A percentile compares a stretch with the other conserved stretches of the same genome.
phyloP scores from a whole-genome alignment of 148 eudicot genomes.

The Silene conica region DNA sequence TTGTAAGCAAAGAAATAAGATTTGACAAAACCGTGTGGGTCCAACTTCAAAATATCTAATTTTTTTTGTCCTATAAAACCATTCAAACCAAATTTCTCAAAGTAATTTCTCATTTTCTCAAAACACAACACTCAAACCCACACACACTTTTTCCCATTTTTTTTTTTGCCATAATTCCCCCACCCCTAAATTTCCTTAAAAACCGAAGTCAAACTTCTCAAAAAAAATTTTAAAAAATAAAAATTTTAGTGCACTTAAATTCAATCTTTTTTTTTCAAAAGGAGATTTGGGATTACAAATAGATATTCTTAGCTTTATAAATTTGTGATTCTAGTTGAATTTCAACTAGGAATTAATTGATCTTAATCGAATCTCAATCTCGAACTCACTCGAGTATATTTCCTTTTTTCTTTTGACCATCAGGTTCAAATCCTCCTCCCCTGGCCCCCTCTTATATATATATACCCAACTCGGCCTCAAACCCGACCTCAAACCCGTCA shows the following conservation, averaged over 20 bases:
- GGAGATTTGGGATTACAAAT: conserved; percentile 18
- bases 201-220: background rate
- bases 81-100: conserved; percentile 2
- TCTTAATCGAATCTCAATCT: conserved; percentile 30
- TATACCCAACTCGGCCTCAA: background rate
- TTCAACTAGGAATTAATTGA: conserved; percentile 23
- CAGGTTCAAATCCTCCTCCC: background rate
- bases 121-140: background rate
- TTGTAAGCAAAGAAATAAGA: conserved; percentile 4
- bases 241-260: background rate
- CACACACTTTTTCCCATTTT: background rate
- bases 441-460: background rate
- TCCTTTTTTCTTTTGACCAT: background rate
- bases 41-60: conserved; percentile 20
- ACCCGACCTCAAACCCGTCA: background rate
- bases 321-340: conserved; percentile 15
- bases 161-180: background rate
- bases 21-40: conserved; percentile 24
- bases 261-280: background rate
- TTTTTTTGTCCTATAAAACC: conserved; percentile 12
- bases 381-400: background rate
- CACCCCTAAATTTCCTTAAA: background rate
- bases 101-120: conserved; percentile 20
- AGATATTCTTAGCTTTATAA: conserved; percentile 17
- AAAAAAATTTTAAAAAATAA: background rate